phyloP scores from a whole-genome alignment of 352 stramenopile genomes.

The Phytophthora aleatoria region DNA sequence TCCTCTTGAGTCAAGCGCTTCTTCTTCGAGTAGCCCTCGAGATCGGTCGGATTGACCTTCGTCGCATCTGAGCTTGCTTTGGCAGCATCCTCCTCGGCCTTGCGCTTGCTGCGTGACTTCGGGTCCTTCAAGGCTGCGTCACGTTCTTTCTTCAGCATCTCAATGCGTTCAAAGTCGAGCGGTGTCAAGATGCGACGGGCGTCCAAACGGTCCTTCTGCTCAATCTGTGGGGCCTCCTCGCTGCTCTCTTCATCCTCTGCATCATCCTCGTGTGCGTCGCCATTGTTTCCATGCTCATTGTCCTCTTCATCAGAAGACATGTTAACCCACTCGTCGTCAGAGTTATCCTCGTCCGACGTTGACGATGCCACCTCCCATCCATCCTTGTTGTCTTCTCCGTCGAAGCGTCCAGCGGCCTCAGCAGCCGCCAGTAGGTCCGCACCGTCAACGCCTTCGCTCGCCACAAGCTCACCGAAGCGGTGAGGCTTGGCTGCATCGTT shows the following conservation, averaged over 20 bases:
- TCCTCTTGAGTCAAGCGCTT: conserved; percentile 89
- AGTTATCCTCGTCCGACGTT: conserved; percentile 67
- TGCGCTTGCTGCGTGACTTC: conserved; percentile 80
- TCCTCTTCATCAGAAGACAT: conserved; percentile 69
- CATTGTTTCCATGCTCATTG: conserved; percentile 46
- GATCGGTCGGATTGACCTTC: conserved; percentile 79
- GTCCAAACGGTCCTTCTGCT: conserved; percentile 85
- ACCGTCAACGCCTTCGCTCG: conserved; percentile 94
- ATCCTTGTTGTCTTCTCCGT: conserved; percentile 82
- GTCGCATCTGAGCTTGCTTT: conserved; percentile 51
- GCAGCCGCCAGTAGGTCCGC: conserved; percentile 93
- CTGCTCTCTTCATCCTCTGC: conserved; percentile 50
- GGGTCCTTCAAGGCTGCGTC: conserved; percentile 80
- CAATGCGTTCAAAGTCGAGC: conserved; percentile 90
- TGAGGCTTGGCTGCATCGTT: conserved; percentile 84
- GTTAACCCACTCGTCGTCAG: conserved; percentile 76
- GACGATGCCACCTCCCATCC: conserved; percentile 82
- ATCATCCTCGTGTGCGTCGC: conserved; percentile 49
- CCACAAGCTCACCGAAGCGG: conserved; percentile 91
- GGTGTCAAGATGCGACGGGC: conserved; percentile 87
- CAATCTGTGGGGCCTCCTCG: conserved; percentile 39
- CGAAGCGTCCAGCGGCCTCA: conserved; percentile 73
- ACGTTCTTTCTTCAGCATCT: conserved; percentile 91
- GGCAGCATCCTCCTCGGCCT: conserved; percentile 72
- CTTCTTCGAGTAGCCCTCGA: conserved; percentile 91